These are phyloP conservation scores for Omphalea diandra DNA, from an alignment of 441 rosid species.

Conservation along the genomic window DNA sequence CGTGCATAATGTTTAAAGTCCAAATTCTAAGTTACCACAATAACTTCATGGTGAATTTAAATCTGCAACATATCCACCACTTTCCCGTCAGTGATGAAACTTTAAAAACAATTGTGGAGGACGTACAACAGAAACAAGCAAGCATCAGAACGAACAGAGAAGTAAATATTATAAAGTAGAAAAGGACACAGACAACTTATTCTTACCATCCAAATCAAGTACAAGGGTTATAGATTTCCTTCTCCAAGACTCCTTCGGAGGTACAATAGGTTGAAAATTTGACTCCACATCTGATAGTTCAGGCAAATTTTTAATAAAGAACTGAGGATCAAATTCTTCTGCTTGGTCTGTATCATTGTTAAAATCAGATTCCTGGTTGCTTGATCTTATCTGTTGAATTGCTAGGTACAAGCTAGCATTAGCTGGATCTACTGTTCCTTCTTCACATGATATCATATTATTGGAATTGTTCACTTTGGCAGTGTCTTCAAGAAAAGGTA, in stretches of 20 bases:
- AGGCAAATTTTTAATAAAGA: slow-evolving; percentile 70
- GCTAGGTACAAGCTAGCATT: slow-evolving; percentile 58
- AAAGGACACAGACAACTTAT: not conserved
- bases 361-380: slow-evolving; percentile 46
- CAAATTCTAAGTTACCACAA: not conserved
- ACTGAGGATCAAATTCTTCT: slow-evolving; percentile 81
- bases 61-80: not conserved
- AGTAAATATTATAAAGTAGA: not conserved
- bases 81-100: not conserved
- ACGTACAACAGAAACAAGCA: not conserved
- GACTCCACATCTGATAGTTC: slow-evolving; percentile 83
- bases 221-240: slow-evolving; percentile 72
- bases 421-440: slow-evolving; percentile 38
- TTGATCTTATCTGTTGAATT: slow-evolving; percentile 56
- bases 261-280: slow-evolving; percentile 42
- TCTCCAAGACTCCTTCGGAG: slow-evolving; percentile 42
- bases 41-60: not conserved
- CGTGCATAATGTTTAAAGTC: not conserved
- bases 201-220: slow-evolving; percentile 97
- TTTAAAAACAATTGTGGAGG: not conserved
- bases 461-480: slow-evolving; percentile 41
- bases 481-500: slow-evolving; percentile 77
- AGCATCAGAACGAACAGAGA: not conserved
- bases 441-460: slow-evolving; percentile 49
- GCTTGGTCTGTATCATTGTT: slow-evolving; percentile 51